phyloP scores from a whole-genome alignment of 208 protist species.

The Paratrypanosoma confusum region DNA sequence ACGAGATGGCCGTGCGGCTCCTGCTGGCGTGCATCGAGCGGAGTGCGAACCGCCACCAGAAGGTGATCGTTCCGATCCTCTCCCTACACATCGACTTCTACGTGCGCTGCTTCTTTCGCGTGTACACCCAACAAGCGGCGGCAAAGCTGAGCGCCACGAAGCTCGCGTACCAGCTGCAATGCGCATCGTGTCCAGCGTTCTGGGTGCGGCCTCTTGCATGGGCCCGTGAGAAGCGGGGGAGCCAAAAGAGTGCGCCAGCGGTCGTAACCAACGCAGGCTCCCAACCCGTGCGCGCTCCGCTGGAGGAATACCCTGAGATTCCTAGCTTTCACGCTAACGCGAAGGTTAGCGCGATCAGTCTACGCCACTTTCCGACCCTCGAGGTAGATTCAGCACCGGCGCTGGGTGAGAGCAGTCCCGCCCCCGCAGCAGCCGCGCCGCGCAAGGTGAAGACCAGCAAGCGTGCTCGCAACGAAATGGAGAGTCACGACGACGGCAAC shows the following conservation, averaged over 20 bases:
- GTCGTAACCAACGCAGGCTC: background rate
- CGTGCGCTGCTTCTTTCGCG: constrained; percentile 97
- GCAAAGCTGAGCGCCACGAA: constrained; percentile 86
- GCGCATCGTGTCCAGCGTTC: constrained; percentile 90
- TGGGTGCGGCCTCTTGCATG: constrained; percentile 85
- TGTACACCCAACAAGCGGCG: constrained; percentile 85
- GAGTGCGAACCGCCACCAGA: constrained; percentile 87
- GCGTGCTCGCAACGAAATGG: too few species aligned
- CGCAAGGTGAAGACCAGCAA: too few species aligned
- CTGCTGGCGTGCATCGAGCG: constrained; percentile 91
- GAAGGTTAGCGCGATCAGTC: too few species aligned
- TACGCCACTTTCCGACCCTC: too few species aligned
- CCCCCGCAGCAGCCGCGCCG: too few species aligned
- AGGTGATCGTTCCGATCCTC: constrained; percentile 95
- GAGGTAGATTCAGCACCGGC: too few species aligned
- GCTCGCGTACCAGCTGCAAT: constrained; percentile 90
- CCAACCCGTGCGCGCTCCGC: too few species aligned
- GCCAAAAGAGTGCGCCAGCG: constrained; percentile 1
- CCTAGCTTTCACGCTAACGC: too few species aligned
- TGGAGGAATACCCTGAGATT: too few species aligned
- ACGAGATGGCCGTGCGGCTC: constrained; percentile 95
- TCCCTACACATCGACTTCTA: constrained; percentile 99
- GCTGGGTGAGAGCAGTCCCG: too few species aligned
- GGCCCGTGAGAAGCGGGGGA: constrained; percentile 3
- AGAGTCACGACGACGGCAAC: too few species aligned